Conservation (phyloP, 1,139 yeast species). For the Yamadazyma siamensis region DNA sequence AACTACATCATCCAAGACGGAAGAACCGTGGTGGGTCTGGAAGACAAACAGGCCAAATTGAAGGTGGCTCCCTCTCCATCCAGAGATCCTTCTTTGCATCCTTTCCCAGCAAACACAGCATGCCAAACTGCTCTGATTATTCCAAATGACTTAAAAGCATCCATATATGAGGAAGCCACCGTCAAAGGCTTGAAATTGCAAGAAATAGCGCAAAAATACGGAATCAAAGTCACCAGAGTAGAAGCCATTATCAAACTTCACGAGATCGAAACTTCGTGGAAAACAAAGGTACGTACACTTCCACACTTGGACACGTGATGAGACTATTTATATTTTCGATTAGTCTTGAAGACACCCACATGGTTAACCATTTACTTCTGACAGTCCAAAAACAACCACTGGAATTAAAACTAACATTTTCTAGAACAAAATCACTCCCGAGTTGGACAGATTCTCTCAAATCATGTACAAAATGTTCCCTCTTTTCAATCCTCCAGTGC, state of each 20-base stretch:
- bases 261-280: conserved; percentile 61
- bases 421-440: conserved; percentile 46
- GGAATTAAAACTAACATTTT: conserved; percentile 26
- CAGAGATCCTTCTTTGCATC: conserved; percentile 48
- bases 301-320: conserved; percentile 16
- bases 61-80: conserved; percentile 5
- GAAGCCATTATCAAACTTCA: conserved; percentile 78
- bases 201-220: conserved; percentile 75
- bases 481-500: conserved; percentile 45
- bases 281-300: conserved; percentile 52
- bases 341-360: conserved; percentile 74
- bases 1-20: conserved; percentile 70
- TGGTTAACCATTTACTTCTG: conserved; percentile 50
- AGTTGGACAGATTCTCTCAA: conserved; percentile 52
- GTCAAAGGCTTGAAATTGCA: conserved; percentile 57
- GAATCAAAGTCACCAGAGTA: conserved; percentile 77
- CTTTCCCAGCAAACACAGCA: conserved; percentile 74
- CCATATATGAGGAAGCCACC: conserved; percentile 56
- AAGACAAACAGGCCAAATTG: conserved; percentile 4
- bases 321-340: conserved; percentile 46
- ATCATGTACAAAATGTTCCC: conserved; percentile 83
- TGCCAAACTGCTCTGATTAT: conserved; percentile 67
- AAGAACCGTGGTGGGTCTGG: conserved; percentile 27
- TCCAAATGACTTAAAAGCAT: conserved; percentile 53
- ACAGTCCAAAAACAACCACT: conserved; percentile 16